These are phyloP conservation scores for Colletotrichum magnum DNA, from an alignment of 2,329 filamentous ascomycete genomes.

Conservation along the genomic window DNA sequence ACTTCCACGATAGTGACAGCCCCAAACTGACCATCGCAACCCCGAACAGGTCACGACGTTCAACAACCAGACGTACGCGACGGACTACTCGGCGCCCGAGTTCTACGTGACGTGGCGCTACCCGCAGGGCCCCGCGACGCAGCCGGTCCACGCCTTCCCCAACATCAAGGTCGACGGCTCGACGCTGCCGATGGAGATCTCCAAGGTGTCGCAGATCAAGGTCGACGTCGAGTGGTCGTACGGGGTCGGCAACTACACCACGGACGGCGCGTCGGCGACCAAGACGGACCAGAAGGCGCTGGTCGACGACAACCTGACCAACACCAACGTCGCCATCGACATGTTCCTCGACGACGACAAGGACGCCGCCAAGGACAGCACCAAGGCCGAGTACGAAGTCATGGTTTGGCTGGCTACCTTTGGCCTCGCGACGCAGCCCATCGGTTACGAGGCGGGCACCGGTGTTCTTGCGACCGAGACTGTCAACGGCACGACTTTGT, in stretches of 20 bases:
- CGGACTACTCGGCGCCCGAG: slow-evolving; percentile 59
- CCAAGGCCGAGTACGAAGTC: slow-evolving; percentile 64
- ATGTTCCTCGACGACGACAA: slow-evolving; percentile 68
- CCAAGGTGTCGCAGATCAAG: slow-evolving; percentile 54
- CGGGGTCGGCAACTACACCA: slow-evolving; percentile 58
- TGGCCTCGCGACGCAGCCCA: slow-evolving; percentile 61
- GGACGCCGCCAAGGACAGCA: slow-evolving; percentile 55
- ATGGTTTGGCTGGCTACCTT: slow-evolving; percentile 70
- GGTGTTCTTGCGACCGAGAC: slow-evolving; percentile 51
- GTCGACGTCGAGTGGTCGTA: slow-evolving; percentile 66
- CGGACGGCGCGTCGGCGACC: slow-evolving; percentile 40
- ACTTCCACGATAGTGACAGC: too few relatives aligned
- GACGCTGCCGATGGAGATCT: slow-evolving; percentile 59
- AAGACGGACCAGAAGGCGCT: slow-evolving; percentile 54
- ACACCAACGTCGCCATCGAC: slow-evolving; percentile 71
- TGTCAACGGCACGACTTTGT: slow-evolving; percentile 60
- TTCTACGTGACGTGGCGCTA: slow-evolving; percentile 70
- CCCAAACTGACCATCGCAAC: slow-evolving; percentile 2
- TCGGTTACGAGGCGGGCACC: slow-evolving; percentile 53
- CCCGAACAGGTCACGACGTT: slow-evolving; percentile 59
- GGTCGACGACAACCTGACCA: slow-evolving; percentile 51
- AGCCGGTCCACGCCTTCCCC: slow-evolving; percentile 68
- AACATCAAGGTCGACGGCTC: slow-evolving; percentile 64
- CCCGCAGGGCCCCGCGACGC: slow-evolving; percentile 53
- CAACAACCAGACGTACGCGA: slow-evolving; percentile 65